A percentile compares a stretch with the other conserved stretches of the same genome.
phyloP scores from a whole-genome alignment of 768 basidiomycete genomes.

The Podaxis sp. region DNA sequence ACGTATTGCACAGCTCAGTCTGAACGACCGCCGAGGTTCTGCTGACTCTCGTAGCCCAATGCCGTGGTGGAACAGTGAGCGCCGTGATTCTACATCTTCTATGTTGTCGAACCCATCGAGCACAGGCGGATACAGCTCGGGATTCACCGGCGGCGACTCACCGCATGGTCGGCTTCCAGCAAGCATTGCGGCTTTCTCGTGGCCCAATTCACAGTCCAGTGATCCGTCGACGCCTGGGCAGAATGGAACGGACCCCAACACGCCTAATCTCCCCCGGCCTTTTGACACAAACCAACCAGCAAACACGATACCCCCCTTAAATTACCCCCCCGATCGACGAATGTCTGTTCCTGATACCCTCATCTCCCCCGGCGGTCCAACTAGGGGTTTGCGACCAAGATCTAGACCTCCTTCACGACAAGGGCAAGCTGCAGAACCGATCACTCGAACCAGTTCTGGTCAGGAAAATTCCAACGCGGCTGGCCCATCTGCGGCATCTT shows the following conservation, averaged over 20 bases:
- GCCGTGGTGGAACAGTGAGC: constrained; percentile 58
- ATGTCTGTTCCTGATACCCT: constrained; percentile 74
- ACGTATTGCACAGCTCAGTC: constrained; percentile 69
- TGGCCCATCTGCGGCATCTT: constrained; percentile 34
- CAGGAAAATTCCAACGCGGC: constrained; percentile 46
- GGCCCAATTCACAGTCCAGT: constrained; percentile 50
- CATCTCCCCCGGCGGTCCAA: constrained; percentile 39
- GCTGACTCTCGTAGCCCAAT: constrained; percentile 57
- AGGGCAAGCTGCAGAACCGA: constrained; percentile 35
- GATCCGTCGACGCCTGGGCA: constrained; percentile 36
- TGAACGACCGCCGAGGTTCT: constrained; percentile 79
- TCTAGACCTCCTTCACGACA: constrained; percentile 75
- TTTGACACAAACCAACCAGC: constrained; percentile 50
- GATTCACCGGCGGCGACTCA: constrained; percentile 58
- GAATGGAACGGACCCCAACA: constrained; percentile 46
- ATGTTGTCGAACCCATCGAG: constrained; percentile 63
- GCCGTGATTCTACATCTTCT: constrained; percentile 74
- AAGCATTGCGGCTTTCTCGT: constrained; percentile 70
- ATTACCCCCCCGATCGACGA: constrained; percentile 65
- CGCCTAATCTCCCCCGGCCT: constrained; percentile 32
- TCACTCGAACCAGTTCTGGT: constrained; percentile 38
- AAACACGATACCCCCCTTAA: constrained; percentile 56
- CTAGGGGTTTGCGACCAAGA: constrained; percentile 55
- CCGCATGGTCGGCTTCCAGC: constrained; percentile 57
- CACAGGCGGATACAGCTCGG: constrained; percentile 51